Evolutionary conservation across 2,329 filamentous ascomycete genomes (phyloP).

Genomic region (Anthostomella pinea): DNA sequence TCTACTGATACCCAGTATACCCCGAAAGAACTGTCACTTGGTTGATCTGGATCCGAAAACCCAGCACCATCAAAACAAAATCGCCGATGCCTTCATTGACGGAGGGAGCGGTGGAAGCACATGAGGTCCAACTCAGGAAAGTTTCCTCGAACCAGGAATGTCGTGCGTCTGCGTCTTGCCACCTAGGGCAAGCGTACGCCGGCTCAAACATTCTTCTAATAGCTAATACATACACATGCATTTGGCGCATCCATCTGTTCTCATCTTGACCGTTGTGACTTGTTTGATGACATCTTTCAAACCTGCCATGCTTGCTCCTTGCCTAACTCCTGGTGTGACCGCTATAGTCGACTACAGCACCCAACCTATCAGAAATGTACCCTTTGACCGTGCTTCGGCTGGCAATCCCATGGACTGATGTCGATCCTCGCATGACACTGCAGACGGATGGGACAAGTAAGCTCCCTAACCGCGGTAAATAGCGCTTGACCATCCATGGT

Average conservation of each 20-base stretch:
- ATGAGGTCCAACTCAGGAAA: conserved; percentile 17
- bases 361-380: too few species aligned
- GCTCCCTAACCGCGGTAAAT: too few species aligned
- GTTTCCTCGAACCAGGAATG: conserved; percentile 20
- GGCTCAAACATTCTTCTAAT: conserved; percentile 31
- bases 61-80: conserved; percentile 21
- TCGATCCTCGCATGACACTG: too few species aligned
- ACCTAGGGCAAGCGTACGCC: conserved; percentile 24
- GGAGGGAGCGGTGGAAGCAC: conserved; percentile 10
- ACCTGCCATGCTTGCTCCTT: neutral
- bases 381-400: too few species aligned
- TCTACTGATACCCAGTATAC: conserved; percentile 39
- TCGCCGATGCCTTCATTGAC: conserved; percentile 14
- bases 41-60: conserved; percentile 25
- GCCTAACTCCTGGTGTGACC: too few species aligned
- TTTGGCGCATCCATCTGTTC: conserved; percentile 11
- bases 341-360: too few species aligned
- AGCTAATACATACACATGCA: conserved; percentile 33
- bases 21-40: conserved; percentile 31
- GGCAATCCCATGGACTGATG: too few species aligned
- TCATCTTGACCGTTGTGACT: neutral
- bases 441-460: too few species aligned
- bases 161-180: conserved; percentile 19
- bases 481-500: too few species aligned
- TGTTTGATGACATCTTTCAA: neutral